Percentiles rank a stretch among this genome's conserved stretches.
phyloP scores from a whole-genome alignment of 495 filamentous ascomycete genomes.

The Lepraria neglecta region DNA sequence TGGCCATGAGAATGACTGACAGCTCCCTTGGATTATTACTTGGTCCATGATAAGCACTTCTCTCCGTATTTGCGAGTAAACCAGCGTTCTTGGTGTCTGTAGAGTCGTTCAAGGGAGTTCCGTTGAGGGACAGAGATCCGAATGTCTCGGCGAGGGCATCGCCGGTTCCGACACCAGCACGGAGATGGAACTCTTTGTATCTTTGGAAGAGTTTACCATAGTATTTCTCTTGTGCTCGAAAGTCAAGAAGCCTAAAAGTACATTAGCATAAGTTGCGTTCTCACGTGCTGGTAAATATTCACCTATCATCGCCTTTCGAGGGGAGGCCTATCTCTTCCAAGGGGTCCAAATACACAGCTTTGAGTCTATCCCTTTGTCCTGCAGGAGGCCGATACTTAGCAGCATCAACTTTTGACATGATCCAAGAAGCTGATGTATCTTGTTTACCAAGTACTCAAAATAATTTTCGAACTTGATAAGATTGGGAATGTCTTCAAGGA shows the following conservation, averaged over 20 bases:
- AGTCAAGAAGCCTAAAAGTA: conserved; percentile 59
- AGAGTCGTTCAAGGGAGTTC: neutral
- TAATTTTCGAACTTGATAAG: no score
- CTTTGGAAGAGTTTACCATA: conserved; percentile 62
- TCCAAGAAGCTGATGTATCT: neutral
- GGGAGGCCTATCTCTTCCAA: conserved; percentile 73
- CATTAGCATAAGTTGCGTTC: conserved; percentile 15
- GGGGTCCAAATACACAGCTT: conserved; percentile 61
- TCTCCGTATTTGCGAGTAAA: conserved; percentile 21
- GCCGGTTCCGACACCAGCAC: conserved; percentile 49
- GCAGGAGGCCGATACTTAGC: conserved; percentile 41
- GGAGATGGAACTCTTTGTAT: conserved; percentile 67
- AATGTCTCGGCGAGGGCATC: conserved; percentile 69
- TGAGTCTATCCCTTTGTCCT: conserved; percentile 56
- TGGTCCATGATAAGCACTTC: conserved; percentile 26
- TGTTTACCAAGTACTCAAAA: no score
- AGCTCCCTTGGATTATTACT: conserved; percentile 47
- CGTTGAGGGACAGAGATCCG: conserved; percentile 7
- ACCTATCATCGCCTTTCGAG: conserved; percentile 81
- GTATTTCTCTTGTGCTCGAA: conserved; percentile 71
- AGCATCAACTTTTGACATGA: neutral
- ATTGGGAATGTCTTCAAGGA: neutral
- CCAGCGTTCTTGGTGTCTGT: conserved; percentile 7
- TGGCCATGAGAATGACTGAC: conserved; percentile 58
- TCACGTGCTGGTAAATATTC: neutral